phyloP scores from a whole-genome alignment of 2,329 filamentous ascomycete species.

The Meredithiella fracta region DNA sequence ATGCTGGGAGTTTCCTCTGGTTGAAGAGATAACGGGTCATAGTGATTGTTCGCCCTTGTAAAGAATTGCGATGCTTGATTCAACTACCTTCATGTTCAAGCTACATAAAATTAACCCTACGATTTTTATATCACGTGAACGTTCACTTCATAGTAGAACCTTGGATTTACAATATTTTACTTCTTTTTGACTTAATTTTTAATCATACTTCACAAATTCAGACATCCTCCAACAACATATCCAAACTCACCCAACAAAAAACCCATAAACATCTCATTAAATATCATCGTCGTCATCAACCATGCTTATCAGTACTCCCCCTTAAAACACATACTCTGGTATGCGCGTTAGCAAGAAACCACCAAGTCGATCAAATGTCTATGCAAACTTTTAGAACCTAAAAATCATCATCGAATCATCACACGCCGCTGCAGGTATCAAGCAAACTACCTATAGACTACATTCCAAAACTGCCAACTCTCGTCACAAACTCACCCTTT shows the following conservation, averaged over 20 bases:
- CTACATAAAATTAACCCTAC: no score
- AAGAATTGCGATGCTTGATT: no score
- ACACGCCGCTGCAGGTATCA: slow-evolving; percentile 2
- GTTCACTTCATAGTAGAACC: not conserved
- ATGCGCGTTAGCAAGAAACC: not conserved
- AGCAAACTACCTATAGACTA: not conserved
- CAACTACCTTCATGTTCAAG: no score
- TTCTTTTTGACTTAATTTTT: slow-evolving; percentile 4
- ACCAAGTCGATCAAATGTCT: slow-evolving; percentile 3
- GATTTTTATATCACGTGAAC: not conserved
- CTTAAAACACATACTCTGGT: not conserved
- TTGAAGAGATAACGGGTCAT: no score
- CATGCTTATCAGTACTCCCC: not conserved
- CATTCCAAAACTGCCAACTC: not conserved
- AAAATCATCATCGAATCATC: slow-evolving; percentile 3
- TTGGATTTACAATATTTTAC: not conserved
- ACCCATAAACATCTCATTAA: slow-evolving; percentile 1
- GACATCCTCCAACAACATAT: not conserved
- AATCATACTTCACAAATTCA: not conserved
- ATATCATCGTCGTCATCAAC: not conserved
- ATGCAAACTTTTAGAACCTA: slow-evolving; percentile 5
- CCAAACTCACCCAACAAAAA: not conserved
- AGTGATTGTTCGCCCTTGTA: no score
- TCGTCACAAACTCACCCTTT: not conserved
- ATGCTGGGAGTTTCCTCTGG: no score